Evolutionary conservation across 1,139 yeast genomes (phyloP).

Genomic region (Geotrichum bryndzae): DNA sequence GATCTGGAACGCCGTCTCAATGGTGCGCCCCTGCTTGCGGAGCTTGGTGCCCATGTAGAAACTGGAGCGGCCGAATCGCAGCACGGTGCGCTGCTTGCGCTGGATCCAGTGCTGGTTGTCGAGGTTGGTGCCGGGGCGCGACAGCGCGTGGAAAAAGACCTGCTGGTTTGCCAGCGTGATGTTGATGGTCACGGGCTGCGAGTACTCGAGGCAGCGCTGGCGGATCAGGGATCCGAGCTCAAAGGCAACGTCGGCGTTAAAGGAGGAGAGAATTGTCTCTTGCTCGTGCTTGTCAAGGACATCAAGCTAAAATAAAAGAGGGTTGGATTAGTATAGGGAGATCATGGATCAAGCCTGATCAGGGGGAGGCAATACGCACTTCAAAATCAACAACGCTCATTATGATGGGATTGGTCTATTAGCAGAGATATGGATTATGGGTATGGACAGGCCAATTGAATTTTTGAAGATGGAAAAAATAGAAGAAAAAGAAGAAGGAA

Average conservation of each 20-base stretch:
- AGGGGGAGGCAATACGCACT: constrained; percentile 4
- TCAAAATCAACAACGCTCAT: constrained; percentile 11
- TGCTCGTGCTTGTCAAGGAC: constrained; percentile 29
- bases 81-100: constrained; percentile 49
- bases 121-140: constrained; percentile 41
- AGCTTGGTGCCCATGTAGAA: constrained; percentile 49
- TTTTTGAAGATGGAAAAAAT: neutral
- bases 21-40: constrained; percentile 26
- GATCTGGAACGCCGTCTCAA: constrained; percentile 39
- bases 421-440: too few relatives aligned
- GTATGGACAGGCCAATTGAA: neutral
- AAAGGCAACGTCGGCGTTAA: constrained; percentile 35
- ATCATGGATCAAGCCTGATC: neutral
- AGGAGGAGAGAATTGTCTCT: constrained; percentile 28
- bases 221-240: constrained; percentile 32
- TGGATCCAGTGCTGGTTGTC: constrained; percentile 59
- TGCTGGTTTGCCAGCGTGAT: constrained; percentile 48
- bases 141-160: constrained; percentile 46
- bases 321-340: neutral
- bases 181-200: constrained; percentile 45
- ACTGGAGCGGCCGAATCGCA: constrained; percentile 50
- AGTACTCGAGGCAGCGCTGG: constrained; percentile 24
- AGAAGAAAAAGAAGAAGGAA: neutral
- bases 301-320: constrained; percentile 19
- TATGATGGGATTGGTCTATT: neutral